Conservation (phyloP, 2,329 filamentous ascomycete species). For the Aspergillus melleus region DNA sequence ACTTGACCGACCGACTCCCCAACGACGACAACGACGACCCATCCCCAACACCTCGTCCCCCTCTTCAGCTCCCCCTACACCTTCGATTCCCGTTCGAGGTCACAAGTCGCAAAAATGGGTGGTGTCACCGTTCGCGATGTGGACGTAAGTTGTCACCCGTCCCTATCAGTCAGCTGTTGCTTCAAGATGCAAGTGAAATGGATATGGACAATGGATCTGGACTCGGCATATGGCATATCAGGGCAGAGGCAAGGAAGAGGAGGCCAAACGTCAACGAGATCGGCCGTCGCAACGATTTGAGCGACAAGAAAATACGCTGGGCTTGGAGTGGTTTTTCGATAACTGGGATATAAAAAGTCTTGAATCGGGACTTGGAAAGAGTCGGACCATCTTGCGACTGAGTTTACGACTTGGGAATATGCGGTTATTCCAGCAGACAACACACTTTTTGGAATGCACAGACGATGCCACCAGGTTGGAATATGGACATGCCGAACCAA, state of each 20-base stretch:
- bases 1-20: conserved; percentile 29
- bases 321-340: neutral
- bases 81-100: conserved; percentile 24
- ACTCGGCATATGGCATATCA: conserved; percentile 11
- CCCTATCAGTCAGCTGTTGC: conserved; percentile 17
- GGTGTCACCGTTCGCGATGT: conserved; percentile 69
- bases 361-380: neutral
- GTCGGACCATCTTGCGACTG: neutral
- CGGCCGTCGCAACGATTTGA: neutral
- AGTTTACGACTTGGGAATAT: neutral
- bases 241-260: neutral
- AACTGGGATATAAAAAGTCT: neutral
- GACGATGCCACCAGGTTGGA: neutral
- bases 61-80: conserved; percentile 31
- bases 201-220: conserved; percentile 9
- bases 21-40: conserved; percentile 42
- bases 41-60: conserved; percentile 35
- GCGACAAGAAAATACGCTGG: neutral
- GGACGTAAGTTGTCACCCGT: conserved; percentile 51
- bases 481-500: neutral
- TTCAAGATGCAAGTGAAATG: conserved; percentile 4
- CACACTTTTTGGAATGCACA: neutral
- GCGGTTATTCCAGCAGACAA: neutral
- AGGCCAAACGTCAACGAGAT: neutral
- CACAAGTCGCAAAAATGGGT: conserved; percentile 60